Evolutionary conservation across 2,329 filamentous ascomycete genomes (phyloP).

Genomic region (Cercospora brassicicola): DNA sequence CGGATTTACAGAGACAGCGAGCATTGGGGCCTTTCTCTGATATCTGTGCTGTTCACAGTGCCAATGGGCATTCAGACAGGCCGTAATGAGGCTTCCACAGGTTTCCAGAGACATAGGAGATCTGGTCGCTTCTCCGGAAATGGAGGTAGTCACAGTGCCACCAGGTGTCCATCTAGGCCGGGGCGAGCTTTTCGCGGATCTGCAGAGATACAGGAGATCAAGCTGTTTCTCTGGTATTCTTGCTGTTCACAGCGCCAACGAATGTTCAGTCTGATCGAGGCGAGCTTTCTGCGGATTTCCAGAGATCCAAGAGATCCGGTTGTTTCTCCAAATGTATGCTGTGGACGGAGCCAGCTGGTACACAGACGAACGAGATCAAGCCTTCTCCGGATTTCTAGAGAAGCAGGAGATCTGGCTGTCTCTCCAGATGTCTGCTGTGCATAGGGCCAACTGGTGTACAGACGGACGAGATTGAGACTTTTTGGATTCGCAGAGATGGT

Average conservation of each 20-base stretch:
- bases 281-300: background rate
- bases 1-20: background rate
- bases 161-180: background rate
- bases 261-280: background rate
- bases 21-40: background rate
- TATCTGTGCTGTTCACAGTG: background rate
- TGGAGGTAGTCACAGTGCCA: background rate
- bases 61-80: background rate
- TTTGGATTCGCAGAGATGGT: background rate
- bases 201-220: background rate
- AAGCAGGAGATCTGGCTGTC: background rate
- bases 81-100: background rate
- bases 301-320: background rate
- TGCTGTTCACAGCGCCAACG: background rate
- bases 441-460: too few species aligned
- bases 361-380: background rate
- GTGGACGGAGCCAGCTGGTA: background rate
- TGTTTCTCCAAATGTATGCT: background rate
- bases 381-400: background rate
- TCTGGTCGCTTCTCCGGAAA: background rate
- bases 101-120: background rate
- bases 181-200: background rate
- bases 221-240: background rate
- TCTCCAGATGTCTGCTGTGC: background rate
- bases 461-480: background rate